Base-by-base conservation (phyloP, 148 eudicot species). In the Cornus florida region DNA sequence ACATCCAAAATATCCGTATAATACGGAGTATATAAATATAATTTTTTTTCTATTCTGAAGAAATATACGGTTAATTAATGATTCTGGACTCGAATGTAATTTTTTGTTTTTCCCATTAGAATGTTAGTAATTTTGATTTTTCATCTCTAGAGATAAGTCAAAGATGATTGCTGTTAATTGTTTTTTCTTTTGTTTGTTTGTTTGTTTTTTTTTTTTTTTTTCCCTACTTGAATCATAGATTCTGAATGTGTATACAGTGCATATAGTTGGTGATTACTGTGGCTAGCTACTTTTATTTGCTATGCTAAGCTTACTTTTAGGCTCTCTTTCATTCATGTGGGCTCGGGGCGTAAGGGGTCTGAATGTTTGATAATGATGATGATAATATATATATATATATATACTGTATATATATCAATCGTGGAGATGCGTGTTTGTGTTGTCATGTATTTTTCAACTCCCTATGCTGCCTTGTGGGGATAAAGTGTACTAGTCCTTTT, bases 391-490 rank as follows among this genome's bases (percentile, higher is more conserved):
- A n/a, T n/a, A n/a, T n/a, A n/a, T n/a, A 43, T 43, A 43, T 5
- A 43, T 5, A 43, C 8, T 35, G 8, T 6, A 4, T 43, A 5
- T 43, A 43, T 43, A 43, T 57, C 7, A 57, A 57, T 50, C 76
- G 67, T 33, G 48, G 66, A 68, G 81, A 76, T 79, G 72, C 73
- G 48, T 67, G 50, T 35, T 76, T 72, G 53, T 76, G 57, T 35
- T 85, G 88, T 80, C 64, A 72, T 78, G 83, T 85, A 82, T 82
- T 80, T 82, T 84, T 82, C 89, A 80, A 67, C 77, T 84, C 38
- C 62, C 67, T 69, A 62, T 81, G 23, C 20, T 13, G 48, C 72
- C 71, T 73, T 80, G 76, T 74, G 80, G 82, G 31, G 83, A 64
- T 69, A 85, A 83, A 71, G 90, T 79, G 78, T 68, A 71, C 22